Percentiles rank a stretch among this genome's conserved stretches.
Conservation (phyloP, 2,329 filamentous ascomycete genomes). For the Leptographium radiaticola region DNA sequence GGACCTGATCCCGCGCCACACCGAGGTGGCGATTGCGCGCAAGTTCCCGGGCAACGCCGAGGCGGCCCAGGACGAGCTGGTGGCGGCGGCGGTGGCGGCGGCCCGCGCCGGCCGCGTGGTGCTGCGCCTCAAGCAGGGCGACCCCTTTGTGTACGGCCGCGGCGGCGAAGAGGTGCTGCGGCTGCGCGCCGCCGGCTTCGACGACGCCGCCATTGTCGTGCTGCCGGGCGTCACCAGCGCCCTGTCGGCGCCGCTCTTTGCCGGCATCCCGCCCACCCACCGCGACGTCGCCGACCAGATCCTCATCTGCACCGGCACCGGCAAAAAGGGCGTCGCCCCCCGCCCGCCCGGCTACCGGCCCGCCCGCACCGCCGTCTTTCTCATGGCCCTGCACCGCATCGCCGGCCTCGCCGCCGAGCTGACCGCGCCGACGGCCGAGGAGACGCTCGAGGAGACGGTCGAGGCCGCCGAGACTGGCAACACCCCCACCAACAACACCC, state of each 20-base stretch:
- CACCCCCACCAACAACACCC: not conserved
- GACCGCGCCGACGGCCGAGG: conserved; percentile 29
- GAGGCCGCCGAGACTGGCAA: conserved; percentile 16
- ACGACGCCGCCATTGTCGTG: conserved; percentile 46
- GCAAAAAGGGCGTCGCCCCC: conserved; percentile 73
- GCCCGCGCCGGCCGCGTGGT: conserved; percentile 58
- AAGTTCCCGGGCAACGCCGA: conserved; percentile 98
- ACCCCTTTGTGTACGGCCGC: conserved; percentile 90
- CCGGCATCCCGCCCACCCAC: conserved; percentile 77
- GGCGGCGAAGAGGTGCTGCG: conserved; percentile 86
- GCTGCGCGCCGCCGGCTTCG: conserved; percentile 61
- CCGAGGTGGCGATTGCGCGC: conserved; percentile 79
- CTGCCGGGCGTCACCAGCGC: conserved; percentile 86
- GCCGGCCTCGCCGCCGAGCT: conserved; percentile 60
- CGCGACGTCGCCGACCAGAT: conserved; percentile 84
- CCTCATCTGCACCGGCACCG: conserved; percentile 91
- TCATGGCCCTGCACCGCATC: conserved; percentile 90
- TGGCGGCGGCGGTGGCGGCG: conserved; percentile 62
- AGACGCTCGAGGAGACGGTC: conserved; percentile 9
- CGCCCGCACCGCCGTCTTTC: conserved; percentile 74
- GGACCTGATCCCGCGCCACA: conserved; percentile 79
- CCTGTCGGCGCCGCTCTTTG: conserved; percentile 76
- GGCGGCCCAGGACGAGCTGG: conserved; percentile 78
- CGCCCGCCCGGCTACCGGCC: conserved; percentile 66
- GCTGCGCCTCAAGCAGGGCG: conserved; percentile 85